These are phyloP conservation scores for Nectriaceae sp. DNA, from an alignment of 2,329 filamentous ascomycete species.

Conservation along the genomic window DNA sequence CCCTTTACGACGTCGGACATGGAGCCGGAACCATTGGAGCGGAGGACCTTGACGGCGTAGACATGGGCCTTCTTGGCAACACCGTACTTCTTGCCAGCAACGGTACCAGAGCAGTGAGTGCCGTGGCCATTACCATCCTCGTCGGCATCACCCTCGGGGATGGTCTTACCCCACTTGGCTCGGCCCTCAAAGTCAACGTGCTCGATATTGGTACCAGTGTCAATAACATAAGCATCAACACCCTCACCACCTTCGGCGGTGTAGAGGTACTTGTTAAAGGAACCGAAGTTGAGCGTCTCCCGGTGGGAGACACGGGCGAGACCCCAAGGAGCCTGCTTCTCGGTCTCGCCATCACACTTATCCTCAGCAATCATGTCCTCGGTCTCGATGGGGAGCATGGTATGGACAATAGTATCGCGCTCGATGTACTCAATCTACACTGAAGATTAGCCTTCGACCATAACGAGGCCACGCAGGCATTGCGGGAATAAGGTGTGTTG, in stretches of 20 bases:
- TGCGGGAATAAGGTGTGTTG: neutral
- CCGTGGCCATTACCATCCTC: conserved; percentile 97
- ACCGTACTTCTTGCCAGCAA: conserved; percentile 98
- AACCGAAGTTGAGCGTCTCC: conserved; percentile 80
- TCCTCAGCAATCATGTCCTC: conserved; percentile 40
- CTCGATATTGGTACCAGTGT: conserved; percentile 90
- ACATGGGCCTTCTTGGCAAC: conserved; percentile 98
- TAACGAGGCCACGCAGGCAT: conserved; percentile 7
- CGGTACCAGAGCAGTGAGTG: conserved; percentile 97
- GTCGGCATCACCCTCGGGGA: conserved; percentile 81
- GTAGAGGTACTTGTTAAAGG: conserved; percentile 98
- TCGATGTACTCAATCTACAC: conserved; percentile 92
- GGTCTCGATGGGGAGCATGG: conserved; percentile 56
- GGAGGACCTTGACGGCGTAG: conserved; percentile 97
- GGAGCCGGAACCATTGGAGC: conserved; percentile 94
- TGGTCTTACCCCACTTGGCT: conserved; percentile 95
- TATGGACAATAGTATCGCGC: conserved; percentile 89
- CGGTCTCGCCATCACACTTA: conserved; percentile 59
- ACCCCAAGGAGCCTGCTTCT: conserved; percentile 98
- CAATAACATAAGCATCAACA: conserved; percentile 97
- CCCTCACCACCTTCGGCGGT: conserved; percentile 88
- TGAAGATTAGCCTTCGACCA: conserved; percentile 14
- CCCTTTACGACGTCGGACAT: conserved; percentile 99
- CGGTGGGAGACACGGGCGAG: conserved; percentile 97
- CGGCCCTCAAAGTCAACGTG: conserved; percentile 98